Conservation (phyloP, 352 stramenopile genomes). For the Pythium folliculosum region DNA sequence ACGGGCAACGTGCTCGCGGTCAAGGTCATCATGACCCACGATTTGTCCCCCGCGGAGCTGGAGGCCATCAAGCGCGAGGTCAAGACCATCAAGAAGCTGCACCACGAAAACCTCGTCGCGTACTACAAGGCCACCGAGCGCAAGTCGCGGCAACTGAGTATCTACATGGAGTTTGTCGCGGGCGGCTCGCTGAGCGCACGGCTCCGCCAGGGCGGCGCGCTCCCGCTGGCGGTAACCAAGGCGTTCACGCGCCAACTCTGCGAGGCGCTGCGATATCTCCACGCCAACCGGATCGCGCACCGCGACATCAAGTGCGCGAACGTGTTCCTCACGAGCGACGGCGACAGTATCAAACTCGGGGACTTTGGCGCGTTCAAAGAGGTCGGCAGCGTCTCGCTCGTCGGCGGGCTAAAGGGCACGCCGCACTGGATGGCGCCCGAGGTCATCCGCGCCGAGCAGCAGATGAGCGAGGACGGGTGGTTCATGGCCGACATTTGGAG, state of each 20-base stretch:
- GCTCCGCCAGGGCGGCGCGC: slow-evolving; percentile 51
- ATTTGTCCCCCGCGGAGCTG: slow-evolving; percentile 50
- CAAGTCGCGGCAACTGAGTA: slow-evolving; percentile 57
- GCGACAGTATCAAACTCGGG: slow-evolving; percentile 58
- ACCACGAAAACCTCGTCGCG: slow-evolving; percentile 60
- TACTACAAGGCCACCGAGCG: slow-evolving; percentile 70
- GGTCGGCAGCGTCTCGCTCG: slow-evolving; percentile 61
- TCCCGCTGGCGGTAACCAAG: slow-evolving; percentile 44
- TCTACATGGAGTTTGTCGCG: slow-evolving; percentile 89
- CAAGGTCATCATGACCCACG: slow-evolving; percentile 69
- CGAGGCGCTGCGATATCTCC: slow-evolving; percentile 82
- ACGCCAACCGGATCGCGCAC: slow-evolving; percentile 88
- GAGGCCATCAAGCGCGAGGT: slow-evolving; percentile 66
- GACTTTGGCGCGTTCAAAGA: slow-evolving; percentile 85
- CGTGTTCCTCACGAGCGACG: slow-evolving; percentile 52
- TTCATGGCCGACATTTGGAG: slow-evolving; percentile 93
- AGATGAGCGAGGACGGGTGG: slow-evolving; percentile 67
- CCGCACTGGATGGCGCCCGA: slow-evolving; percentile 93
- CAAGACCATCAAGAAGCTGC: slow-evolving; percentile 63
- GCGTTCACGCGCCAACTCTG: slow-evolving; percentile 86
- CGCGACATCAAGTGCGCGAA: slow-evolving; percentile 90
- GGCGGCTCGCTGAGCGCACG: slow-evolving; percentile 71
- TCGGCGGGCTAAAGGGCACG: slow-evolving; percentile 85
- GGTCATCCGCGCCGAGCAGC: slow-evolving; percentile 68
- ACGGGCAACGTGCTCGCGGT: slow-evolving; percentile 58